phyloP scores from a whole-genome alignment of 768 basidiomycete genomes.

The Leucocoprinus sp. region DNA sequence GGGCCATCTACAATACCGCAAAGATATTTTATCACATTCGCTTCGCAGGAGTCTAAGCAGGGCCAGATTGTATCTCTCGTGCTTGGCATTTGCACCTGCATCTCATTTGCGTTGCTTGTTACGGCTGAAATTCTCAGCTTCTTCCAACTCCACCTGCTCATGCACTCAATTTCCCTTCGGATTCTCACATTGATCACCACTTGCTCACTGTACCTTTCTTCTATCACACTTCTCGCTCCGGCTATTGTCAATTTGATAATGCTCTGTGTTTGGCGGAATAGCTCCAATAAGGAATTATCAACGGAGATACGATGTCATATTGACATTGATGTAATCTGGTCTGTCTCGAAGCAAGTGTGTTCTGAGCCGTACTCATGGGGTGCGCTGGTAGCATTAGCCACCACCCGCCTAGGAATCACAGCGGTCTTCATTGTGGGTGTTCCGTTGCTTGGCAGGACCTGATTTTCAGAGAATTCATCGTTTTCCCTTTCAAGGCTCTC shows the following conservation, averaged over 20 bases:
- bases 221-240: constrained; percentile 41
- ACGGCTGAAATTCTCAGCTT: constrained; percentile 30
- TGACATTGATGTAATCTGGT: constrained; percentile 66
- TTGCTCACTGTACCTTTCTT: constrained; percentile 32
- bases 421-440: constrained; percentile 44
- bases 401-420: constrained; percentile 48
- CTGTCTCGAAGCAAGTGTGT: constrained; percentile 24
- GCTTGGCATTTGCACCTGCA: constrained; percentile 38
- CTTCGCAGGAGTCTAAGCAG: constrained; percentile 27
- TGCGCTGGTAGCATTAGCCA: constrained; percentile 46
- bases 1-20: constrained; percentile 53
- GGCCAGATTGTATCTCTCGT: constrained; percentile 39
- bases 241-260: constrained; percentile 49
- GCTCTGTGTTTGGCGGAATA: constrained; percentile 43
- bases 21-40: constrained; percentile 62
- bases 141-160: constrained; percentile 30
- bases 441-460: not conserved
- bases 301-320: constrained; percentile 43
- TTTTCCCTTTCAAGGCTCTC: not conserved
- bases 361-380: constrained; percentile 34
- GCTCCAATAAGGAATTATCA: constrained; percentile 27
- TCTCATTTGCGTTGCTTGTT: constrained; percentile 32
- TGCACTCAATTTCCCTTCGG: constrained; percentile 22
- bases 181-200: constrained; percentile 22
- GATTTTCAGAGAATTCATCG: constrained; percentile 7